A percentile compares a stretch with the other conserved stretches of the same genome.
These are phyloP conservation scores for Globisporangium iwayamae DNA, from an alignment of 352 stramenopile species.

Conservation along the genomic window DNA sequence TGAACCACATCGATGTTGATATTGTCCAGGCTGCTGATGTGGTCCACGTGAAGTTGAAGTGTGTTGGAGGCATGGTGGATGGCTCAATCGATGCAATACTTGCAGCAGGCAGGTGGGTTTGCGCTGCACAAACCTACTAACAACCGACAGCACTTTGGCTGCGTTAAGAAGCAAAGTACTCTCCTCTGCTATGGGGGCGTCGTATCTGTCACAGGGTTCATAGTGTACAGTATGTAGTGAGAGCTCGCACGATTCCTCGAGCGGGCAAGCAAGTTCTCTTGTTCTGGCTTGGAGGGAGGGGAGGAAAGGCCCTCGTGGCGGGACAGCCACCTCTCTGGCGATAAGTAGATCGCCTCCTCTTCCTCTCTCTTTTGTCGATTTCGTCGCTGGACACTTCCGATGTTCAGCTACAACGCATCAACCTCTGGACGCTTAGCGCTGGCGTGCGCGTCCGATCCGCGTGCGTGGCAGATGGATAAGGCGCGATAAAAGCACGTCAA, in stretches of 20 bases:
- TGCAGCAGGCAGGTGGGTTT: neutral
- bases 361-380: neutral
- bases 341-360: too few relatives aligned
- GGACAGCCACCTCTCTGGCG: too few relatives aligned
- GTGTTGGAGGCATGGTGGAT: neutral
- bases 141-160: neutral
- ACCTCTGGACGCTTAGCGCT: neutral
- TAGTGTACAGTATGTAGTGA: too few relatives aligned
- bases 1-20: neutral
- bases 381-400: neutral
- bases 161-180: too few relatives aligned
- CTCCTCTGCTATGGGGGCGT: too few relatives aligned
- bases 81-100: neutral
- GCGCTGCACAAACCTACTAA: too few relatives aligned
- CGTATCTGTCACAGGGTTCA: too few relatives aligned
- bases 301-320: too few relatives aligned
- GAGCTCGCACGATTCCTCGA: too few relatives aligned
- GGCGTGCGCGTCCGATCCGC: neutral
- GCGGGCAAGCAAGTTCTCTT: too few relatives aligned
- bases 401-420: neutral
- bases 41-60: conserved; percentile 1
- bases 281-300: too few relatives aligned
- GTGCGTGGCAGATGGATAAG: neutral
- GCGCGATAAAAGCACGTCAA: neutral
- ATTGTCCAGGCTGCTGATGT: neutral